Percentiles rank a stretch among this genome's conserved stretches.
These are phyloP conservation scores for Moricandia moricandioides DNA, from an alignment of 345 rosid species.

Conservation along the genomic window DNA sequence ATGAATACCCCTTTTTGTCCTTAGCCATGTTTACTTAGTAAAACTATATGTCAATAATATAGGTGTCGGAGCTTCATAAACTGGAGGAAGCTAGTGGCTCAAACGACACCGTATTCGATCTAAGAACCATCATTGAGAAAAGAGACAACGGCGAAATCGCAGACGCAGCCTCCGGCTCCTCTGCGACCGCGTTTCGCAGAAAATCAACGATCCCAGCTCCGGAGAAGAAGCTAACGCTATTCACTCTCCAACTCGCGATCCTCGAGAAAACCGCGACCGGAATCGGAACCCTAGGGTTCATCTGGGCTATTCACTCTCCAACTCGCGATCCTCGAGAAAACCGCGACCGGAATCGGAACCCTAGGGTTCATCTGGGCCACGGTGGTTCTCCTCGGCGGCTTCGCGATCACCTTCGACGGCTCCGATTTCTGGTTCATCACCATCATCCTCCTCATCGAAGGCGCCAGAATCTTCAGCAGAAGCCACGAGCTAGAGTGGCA, in stretches of 20 bases:
- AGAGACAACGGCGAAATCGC: constrained; percentile 47
- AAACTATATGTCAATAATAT: neutral
- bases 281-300: constrained; percentile 80
- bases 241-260: constrained; percentile 76
- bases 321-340: constrained; percentile 77
- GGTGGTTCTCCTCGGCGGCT: constrained; percentile 90
- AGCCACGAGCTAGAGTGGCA: constrained; percentile 97
- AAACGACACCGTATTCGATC: constrained; percentile 54
- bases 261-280: constrained; percentile 84
- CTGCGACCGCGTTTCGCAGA: constrained; percentile 25
- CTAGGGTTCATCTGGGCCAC: constrained; percentile 96
- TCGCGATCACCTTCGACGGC: constrained; percentile 73
- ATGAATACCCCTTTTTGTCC: no score
- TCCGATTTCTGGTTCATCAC: constrained; percentile 91
- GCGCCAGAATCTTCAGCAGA: constrained; percentile 79
- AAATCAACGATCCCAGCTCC: constrained; percentile 44
- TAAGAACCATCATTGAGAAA: constrained; percentile 44
- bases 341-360: constrained; percentile 79
- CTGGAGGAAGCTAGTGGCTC: constrained; percentile 53
- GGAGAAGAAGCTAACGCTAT: constrained; percentile 75
- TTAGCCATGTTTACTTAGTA: neutral
- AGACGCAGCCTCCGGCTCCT: constrained; percentile 34
- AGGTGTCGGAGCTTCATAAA: constrained; percentile 45
- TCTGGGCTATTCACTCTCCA: constrained; percentile 82
- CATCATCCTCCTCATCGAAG: constrained; percentile 71